Evolutionary conservation across 805 yeast genomes (phyloP).

Genomic region (Kazachstania viticola): DNA sequence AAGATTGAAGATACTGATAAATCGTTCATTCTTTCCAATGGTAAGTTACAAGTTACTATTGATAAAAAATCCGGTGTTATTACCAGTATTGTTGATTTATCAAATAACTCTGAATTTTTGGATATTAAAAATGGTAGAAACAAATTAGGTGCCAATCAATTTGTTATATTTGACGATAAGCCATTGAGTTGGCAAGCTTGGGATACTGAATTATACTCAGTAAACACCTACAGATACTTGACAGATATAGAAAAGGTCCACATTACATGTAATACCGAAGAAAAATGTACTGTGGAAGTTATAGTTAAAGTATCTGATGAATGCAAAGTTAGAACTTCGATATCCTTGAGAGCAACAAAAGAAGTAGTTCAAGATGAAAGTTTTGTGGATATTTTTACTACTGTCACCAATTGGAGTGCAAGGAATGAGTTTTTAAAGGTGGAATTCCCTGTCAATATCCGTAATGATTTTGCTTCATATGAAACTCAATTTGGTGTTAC

Average conservation of each 20-base stretch:
- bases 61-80: slow-evolving; percentile 46
- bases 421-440: slow-evolving; percentile 81
- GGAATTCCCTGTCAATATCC: slow-evolving; percentile 83
- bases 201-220: slow-evolving; percentile 90
- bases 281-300: slow-evolving; percentile 53
- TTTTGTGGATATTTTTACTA: slow-evolving; percentile 40
- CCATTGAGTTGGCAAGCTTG: slow-evolving; percentile 92
- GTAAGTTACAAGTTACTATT: slow-evolving; percentile 45
- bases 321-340: slow-evolving; percentile 52
- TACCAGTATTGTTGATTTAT: slow-evolving; percentile 50
- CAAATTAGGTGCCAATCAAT: slow-evolving; percentile 65
- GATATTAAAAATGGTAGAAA: slow-evolving; percentile 44
- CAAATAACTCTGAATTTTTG: slow-evolving; percentile 51
- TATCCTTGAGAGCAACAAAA: slow-evolving; percentile 40
- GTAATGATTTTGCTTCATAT: slow-evolving; percentile 66
- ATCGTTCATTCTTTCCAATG: slow-evolving; percentile 45
- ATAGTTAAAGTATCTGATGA: slow-evolving; percentile 45
- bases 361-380: slow-evolving; percentile 35
- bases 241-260: slow-evolving; percentile 21
- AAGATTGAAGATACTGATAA: slow-evolving; percentile 25
- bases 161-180: slow-evolving; percentile 74
- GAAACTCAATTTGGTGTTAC: slow-evolving; percentile 94
- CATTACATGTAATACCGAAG: slow-evolving; percentile 34
- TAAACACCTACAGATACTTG: slow-evolving; percentile 54
- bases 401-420: slow-evolving; percentile 75